These are phyloP conservation scores for Coemansia sp. DNA, from an alignment of 192 early-diverging fungal species.

Conservation along the genomic window DNA sequence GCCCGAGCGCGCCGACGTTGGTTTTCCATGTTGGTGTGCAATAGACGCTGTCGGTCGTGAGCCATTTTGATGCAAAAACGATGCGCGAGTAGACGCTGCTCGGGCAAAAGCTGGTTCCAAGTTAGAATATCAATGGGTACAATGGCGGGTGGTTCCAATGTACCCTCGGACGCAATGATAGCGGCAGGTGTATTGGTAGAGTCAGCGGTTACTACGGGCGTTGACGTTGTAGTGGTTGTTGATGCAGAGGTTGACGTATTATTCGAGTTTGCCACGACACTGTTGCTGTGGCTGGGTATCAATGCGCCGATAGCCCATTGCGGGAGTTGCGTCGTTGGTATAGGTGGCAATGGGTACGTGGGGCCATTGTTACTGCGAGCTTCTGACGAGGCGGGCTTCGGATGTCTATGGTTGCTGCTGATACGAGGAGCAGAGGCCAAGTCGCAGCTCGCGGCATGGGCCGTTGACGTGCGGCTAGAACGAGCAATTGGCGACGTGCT, in stretches of 20 bases:
- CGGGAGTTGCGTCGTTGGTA: neutral
- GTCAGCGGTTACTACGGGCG: neutral
- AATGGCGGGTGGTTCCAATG: constrained; percentile 34
- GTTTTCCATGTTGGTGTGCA: constrained; percentile 1
- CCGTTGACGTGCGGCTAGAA: constrained; percentile 19
- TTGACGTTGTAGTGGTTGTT: neutral
- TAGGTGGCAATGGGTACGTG: neutral
- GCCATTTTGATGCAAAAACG: constrained; percentile 48
- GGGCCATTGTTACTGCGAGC: neutral
- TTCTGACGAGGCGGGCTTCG: neutral
- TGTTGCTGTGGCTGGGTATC: neutral
- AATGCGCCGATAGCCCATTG: neutral
- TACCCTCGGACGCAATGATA: constrained; percentile 1
- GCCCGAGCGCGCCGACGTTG: neutral
- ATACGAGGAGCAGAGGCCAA: neutral
- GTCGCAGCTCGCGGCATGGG: neutral
- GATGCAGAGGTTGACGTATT: neutral
- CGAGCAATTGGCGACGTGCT: constrained; percentile 19
- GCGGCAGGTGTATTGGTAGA: neutral
- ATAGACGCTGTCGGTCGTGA: constrained; percentile 24
- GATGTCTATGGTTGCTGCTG: neutral
- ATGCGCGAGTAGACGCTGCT: constrained; percentile 42
- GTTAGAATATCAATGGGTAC: constrained; percentile 50
- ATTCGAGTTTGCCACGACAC: constrained; percentile 1
- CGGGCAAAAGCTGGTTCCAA: constrained; percentile 51